phyloP scores from a whole-genome alignment of 2,329 filamentous ascomycete species.

The Penicillium paneum region DNA sequence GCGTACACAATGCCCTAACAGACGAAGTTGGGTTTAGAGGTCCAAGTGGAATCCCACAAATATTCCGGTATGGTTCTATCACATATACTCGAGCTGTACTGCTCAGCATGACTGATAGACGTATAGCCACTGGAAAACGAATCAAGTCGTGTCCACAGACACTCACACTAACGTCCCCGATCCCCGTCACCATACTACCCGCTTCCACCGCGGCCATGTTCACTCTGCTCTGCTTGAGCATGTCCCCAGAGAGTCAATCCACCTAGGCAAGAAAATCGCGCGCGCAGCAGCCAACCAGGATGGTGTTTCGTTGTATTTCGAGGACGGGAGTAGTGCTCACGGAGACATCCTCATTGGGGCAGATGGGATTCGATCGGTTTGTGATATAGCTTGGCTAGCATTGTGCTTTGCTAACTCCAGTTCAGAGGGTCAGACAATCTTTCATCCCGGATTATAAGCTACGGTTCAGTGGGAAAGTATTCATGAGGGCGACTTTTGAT shows the following conservation, averaged over 20 bases:
- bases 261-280: conserved; percentile 44
- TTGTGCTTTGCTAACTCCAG: not conserved
- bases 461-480: conserved; percentile 46
- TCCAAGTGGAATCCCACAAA: conserved; percentile 46
- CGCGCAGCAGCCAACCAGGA: conserved; percentile 34
- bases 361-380: conserved; percentile 53
- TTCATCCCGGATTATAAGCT: conserved; percentile 45
- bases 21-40: conserved; percentile 42
- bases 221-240: conserved; percentile 50
- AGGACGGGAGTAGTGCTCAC: conserved; percentile 45
- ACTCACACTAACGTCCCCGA: conserved; percentile 28
- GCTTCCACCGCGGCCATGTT: conserved; percentile 51
- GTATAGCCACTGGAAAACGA: conserved; percentile 42
- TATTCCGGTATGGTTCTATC: conserved; percentile 38
- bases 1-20: conserved; percentile 47
- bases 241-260: conserved; percentile 43
- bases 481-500: conserved; percentile 48
- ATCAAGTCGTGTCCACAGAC: conserved; percentile 48
- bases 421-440: conserved; percentile 31
- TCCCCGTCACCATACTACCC: conserved; percentile 42
- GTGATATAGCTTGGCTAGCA: conserved; percentile 25
- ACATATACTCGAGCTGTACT: not conserved
- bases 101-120: not conserved
- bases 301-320: conserved; percentile 43
- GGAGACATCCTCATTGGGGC: conserved; percentile 53